Conservation (phyloP, 2,329 filamentous ascomycete genomes). For the Colletotrichum eremochloae region DNA sequence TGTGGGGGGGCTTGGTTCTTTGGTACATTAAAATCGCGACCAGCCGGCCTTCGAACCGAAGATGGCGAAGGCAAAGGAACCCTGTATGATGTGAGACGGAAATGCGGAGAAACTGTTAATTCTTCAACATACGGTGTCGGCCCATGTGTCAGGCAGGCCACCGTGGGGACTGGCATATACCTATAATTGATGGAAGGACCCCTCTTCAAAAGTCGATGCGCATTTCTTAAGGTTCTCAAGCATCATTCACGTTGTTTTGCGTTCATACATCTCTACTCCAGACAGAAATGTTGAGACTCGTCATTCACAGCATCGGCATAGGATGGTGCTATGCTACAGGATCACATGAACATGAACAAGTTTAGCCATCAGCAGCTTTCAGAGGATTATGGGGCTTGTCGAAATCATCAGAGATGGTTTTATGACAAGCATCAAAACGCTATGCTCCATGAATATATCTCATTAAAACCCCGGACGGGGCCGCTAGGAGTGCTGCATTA, state of each 20-base stretch:
- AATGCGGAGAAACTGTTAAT: neutral
- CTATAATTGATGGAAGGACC: neutral
- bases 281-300: neutral
- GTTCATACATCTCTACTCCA: neutral
- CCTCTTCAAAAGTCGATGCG: neutral
- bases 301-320: neutral
- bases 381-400: neutral
- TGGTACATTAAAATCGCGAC: conserved; percentile 10
- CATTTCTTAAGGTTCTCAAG: neutral
- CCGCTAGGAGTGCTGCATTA: neutral
- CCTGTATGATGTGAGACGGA: neutral
- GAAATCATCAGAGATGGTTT: neutral
- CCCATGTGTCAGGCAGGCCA: neutral
- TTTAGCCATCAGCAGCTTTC: neutral
- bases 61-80: neutral
- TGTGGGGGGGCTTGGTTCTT: conserved; percentile 10
- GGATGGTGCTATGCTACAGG: neutral
- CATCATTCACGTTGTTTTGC: neutral
- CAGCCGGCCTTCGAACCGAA: neutral
- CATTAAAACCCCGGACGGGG: neutral
- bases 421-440: neutral
- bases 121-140: neutral
- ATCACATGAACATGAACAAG: neutral
- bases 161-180: neutral
- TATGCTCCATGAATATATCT: neutral